Evolutionary conservation across 2,329 filamentous ascomycete genomes (phyloP).

Genomic region (Clarireedia monteithiana): DNA sequence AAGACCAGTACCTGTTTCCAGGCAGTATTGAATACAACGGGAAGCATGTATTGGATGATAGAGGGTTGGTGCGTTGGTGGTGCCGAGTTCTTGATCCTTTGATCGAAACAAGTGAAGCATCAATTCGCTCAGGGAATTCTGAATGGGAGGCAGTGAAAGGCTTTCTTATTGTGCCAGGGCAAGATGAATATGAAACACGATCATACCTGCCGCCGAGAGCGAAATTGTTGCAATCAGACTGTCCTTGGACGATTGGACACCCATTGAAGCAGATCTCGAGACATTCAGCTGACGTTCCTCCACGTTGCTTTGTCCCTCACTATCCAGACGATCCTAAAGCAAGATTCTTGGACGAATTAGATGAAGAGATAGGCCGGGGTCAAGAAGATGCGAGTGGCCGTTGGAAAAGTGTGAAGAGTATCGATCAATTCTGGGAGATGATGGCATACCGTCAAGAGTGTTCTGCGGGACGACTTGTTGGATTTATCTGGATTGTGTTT

Average conservation of each 20-base stretch:
- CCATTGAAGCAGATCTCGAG: conserved; percentile 60
- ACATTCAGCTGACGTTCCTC: conserved; percentile 59
- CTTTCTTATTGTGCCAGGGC: conserved; percentile 80
- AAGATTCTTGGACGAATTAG: conserved; percentile 79
- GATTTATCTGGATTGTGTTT: conserved; percentile 91
- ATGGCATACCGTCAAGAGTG: conserved; percentile 97
- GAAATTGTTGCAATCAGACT: conserved; percentile 13
- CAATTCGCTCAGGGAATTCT: neutral
- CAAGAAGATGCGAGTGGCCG: conserved; percentile 50
- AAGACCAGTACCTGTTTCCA: conserved; percentile 91
- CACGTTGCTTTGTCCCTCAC: conserved; percentile 76
- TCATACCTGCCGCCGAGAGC: conserved; percentile 59
- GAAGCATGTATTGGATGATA: conserved; percentile 89
- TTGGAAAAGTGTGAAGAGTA: conserved; percentile 75
- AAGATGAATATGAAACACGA: conserved; percentile 73
- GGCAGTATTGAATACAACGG: conserved; percentile 75
- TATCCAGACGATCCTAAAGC: conserved; percentile 96
- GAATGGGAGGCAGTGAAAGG: conserved; percentile 51
- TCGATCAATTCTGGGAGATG: conserved; percentile 97
- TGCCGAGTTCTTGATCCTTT: conserved; percentile 78
- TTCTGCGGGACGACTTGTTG: conserved; percentile 82
- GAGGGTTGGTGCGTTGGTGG: conserved; percentile 93
- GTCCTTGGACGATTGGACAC: conserved; percentile 58
- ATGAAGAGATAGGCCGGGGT: conserved; percentile 66
- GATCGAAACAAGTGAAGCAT: conserved; percentile 29